Evolutionary conservation across 108 stramenopile species (phyloP).

Genomic region (Fragilaria crotonensis): DNA sequence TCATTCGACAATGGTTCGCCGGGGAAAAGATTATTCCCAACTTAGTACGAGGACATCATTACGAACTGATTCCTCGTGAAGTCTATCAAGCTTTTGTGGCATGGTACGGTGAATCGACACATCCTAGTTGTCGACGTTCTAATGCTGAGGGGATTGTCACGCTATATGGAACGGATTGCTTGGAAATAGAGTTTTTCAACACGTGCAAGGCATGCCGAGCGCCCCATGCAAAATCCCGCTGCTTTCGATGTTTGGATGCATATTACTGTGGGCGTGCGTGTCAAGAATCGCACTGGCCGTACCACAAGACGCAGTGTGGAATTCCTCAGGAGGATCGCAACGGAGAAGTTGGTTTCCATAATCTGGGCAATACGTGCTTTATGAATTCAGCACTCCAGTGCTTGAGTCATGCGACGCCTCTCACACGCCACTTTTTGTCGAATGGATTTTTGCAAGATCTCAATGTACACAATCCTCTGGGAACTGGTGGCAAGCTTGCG

Average conservation of each 20-base stretch:
- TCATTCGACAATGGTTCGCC: not conserved
- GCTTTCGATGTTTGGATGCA: slow-evolving; percentile 36
- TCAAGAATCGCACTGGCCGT: slow-evolving; percentile 64
- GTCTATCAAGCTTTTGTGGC: slow-evolving; percentile 53
- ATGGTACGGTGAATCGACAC: slow-evolving; percentile 73
- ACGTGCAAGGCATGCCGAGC: slow-evolving; percentile 48
- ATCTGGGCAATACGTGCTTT: slow-evolving; percentile 98
- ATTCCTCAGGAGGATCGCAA: slow-evolving; percentile 8
- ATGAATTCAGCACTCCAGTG: slow-evolving; percentile 90
- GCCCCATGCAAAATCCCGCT: slow-evolving; percentile 31
- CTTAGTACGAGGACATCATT: slow-evolving; percentile 76
- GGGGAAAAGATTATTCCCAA: slow-evolving; percentile 25
- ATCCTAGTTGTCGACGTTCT: slow-evolving; percentile 47
- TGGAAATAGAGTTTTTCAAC: not conserved
- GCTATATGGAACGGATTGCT: no score
- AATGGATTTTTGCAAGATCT: slow-evolving; percentile 47
- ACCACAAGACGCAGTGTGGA: slow-evolving; percentile 46
- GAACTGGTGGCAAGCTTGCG: slow-evolving; percentile 79
- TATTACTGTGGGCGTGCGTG: slow-evolving; percentile 53
- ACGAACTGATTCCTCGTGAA: slow-evolving; percentile 71
- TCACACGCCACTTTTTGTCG: slow-evolving; percentile 86
- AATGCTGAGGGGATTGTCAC: no score
- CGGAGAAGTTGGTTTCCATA: slow-evolving; percentile 75
- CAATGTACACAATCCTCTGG: slow-evolving; percentile 66
- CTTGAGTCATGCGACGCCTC: slow-evolving; percentile 69